Evolutionary conservation across 2,329 filamentous ascomycete species (phyloP).

Genomic region (Neopestalotiopsis sp.): DNA sequence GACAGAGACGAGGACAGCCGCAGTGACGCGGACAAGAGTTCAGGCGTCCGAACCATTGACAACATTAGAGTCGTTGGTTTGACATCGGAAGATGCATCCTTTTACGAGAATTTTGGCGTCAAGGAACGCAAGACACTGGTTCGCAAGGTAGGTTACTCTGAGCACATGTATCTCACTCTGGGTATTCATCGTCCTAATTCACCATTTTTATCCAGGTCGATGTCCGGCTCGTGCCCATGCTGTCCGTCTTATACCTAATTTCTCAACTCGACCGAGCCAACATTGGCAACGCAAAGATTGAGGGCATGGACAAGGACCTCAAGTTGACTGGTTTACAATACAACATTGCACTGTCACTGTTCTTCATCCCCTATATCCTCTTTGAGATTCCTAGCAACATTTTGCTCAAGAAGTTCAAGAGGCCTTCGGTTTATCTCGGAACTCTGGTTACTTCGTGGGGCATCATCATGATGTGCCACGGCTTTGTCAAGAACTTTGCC

Average conservation of each 20-base stretch:
- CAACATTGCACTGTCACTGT: constrained; percentile 68
- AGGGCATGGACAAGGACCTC: constrained; percentile 48
- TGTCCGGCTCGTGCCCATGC: constrained; percentile 42
- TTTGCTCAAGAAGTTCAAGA: constrained; percentile 63
- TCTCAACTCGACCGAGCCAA: constrained; percentile 62
- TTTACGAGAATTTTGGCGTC: constrained; percentile 30
- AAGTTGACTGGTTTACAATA: constrained; percentile 55
- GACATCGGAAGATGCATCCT: constrained; percentile 33
- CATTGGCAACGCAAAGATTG: constrained; percentile 52
- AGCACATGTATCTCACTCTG: background rate
- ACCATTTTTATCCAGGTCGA: constrained; percentile 29
- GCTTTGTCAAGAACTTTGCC: constrained; percentile 35
- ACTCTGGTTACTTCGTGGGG: constrained; percentile 62
- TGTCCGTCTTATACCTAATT: constrained; percentile 62
- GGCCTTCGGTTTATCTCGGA: constrained; percentile 69
- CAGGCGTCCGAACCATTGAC: constrained; percentile 26
- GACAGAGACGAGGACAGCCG: constrained; percentile 4
- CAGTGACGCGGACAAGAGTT: constrained; percentile 6
- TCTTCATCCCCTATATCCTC: constrained; percentile 55
- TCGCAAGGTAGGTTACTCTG: constrained; percentile 29
- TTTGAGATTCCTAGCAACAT: constrained; percentile 70
- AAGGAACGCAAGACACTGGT: constrained; percentile 30
- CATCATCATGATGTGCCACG: constrained; percentile 33
- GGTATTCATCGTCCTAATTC: background rate
- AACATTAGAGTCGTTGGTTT: constrained; percentile 38